phyloP scores from a whole-genome alignment of 768 basidiomycete species.

The Suillus plorans region DNA sequence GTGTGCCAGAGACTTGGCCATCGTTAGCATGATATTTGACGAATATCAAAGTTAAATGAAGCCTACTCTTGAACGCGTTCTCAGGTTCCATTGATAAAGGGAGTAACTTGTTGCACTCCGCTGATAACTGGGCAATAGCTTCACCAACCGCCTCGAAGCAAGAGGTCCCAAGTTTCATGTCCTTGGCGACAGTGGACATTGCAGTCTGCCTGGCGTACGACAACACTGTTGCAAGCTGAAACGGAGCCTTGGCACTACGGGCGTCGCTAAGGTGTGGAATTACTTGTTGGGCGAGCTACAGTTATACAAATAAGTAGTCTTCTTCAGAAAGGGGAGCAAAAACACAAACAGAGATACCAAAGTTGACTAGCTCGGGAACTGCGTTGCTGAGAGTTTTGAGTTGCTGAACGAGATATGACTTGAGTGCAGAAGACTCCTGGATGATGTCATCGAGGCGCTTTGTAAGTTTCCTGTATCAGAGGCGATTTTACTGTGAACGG shows the following conservation, averaged over 20 bases:
- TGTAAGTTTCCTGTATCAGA: constrained; percentile 89
- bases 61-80: constrained; percentile 75
- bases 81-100: constrained; percentile 73
- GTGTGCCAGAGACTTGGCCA: constrained; percentile 61
- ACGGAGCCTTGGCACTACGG: constrained; percentile 71
- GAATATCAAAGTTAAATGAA: constrained; percentile 1
- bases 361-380: constrained; percentile 82
- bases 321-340: background rate
- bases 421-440: constrained; percentile 69
- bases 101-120: constrained; percentile 69
- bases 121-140: constrained; percentile 65
- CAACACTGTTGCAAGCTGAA: constrained; percentile 73
- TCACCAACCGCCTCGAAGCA: constrained; percentile 79
- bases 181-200: constrained; percentile 65
- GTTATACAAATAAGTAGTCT: constrained; percentile 3
- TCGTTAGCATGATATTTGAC: background rate
- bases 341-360: constrained; percentile 77
- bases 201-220: constrained; percentile 74
- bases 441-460: constrained; percentile 82
- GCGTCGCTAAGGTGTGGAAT: constrained; percentile 85
- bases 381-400: constrained; percentile 70
- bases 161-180: constrained; percentile 59
- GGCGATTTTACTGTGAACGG: too few relatives aligned
- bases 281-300: constrained; percentile 84
- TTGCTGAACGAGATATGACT: constrained; percentile 66